These are phyloP conservation scores for Talaromyces pinophilus DNA, from an alignment of 2,329 filamentous ascomycete species.

Conservation along the genomic window DNA sequence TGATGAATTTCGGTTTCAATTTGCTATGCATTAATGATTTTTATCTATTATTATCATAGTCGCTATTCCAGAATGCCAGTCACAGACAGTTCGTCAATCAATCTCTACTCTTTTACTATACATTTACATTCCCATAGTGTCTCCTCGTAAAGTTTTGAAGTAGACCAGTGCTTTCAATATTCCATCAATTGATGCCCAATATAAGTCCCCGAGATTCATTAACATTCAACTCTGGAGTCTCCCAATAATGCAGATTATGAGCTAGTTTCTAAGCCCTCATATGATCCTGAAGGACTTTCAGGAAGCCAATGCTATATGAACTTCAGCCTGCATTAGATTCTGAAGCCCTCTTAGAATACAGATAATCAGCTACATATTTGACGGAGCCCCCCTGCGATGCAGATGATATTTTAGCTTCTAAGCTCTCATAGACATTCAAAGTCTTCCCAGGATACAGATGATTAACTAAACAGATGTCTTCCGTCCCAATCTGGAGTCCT, in stretches of 20 bases:
- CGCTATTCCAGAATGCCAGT: neutral
- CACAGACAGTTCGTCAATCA: neutral
- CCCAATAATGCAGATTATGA: neutral
- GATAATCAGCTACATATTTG: too few species aligned
- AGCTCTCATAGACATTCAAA: too few species aligned
- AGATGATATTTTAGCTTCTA: too few species aligned
- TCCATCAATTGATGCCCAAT: neutral
- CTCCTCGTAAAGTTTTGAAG: neutral
- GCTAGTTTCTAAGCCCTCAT: neutral
- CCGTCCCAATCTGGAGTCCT: neutral
- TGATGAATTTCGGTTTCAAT: neutral
- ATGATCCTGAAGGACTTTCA: neutral
- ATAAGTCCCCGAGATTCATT: neutral
- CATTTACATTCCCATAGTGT: neutral
- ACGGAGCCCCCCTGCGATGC: too few species aligned
- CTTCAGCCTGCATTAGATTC: too few species aligned
- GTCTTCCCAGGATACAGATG: too few species aligned
- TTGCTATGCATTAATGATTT: neutral
- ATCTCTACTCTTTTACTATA: neutral
- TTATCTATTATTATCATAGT: neutral
- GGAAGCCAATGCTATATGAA: neutral
- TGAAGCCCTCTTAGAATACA: too few species aligned
- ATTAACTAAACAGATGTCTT: neutral
- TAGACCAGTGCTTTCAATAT: neutral
- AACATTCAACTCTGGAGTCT: neutral